These are phyloP conservation scores for Acacia confusa DNA, from an alignment of 306 rosid genomes.

Conservation along the genomic window DNA sequence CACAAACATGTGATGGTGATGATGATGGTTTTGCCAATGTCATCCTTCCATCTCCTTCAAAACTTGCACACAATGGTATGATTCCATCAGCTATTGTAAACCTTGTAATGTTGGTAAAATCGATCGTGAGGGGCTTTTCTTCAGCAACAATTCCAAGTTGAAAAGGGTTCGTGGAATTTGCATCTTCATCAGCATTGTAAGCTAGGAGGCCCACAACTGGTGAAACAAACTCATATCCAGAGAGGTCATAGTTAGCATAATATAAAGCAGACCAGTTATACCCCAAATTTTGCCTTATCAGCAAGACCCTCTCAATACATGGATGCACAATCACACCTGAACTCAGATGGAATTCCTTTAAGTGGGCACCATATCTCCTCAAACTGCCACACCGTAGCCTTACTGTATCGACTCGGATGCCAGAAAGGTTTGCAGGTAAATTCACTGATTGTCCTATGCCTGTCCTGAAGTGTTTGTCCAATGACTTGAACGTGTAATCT, in stretches of 20 bases:
- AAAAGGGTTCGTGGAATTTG: conserved; percentile 62
- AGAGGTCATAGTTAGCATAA: conserved; percentile 63
- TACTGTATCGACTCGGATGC: conserved; percentile 56
- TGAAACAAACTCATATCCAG: conserved; percentile 75
- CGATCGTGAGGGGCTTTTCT: conserved; percentile 66
- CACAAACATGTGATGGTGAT: conserved; percentile 54
- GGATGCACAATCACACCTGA: conserved; percentile 71
- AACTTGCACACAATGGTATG: conserved; percentile 71
- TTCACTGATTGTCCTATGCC: conserved; percentile 58
- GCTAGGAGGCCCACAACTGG: conserved; percentile 82
- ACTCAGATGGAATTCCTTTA: conserved; percentile 71
- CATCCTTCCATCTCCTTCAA: conserved; percentile 78
- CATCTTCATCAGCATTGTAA: conserved; percentile 71
- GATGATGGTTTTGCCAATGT: conserved; percentile 56
- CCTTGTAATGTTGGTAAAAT: conserved; percentile 58
- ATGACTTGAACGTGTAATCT: conserved; percentile 71
- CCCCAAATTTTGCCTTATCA: conserved; percentile 72
- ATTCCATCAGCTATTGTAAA: conserved; percentile 32
- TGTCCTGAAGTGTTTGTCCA: conserved; percentile 48
- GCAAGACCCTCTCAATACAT: conserved; percentile 82
- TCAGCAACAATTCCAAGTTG: conserved; percentile 72
- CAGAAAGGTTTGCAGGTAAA: conserved; percentile 76
- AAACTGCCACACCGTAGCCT: conserved; percentile 90
- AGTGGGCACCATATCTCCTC: conserved; percentile 71
- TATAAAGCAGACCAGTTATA: conserved; percentile 76